Evolutionary conservation across 306 rosid species (phyloP), one percentile per base, ranked within the genome.

Genomic region (Crotalaria pallida): DNA sequence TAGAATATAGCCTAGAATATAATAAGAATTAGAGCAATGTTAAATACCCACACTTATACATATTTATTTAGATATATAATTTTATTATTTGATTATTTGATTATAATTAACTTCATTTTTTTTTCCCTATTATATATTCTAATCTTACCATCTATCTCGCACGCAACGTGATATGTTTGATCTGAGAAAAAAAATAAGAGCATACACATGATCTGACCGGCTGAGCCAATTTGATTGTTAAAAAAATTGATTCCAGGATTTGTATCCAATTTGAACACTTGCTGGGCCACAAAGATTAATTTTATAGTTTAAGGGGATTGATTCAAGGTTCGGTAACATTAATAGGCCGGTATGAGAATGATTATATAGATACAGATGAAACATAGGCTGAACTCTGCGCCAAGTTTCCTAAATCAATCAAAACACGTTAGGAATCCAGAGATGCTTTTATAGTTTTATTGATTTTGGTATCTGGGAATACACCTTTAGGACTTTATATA

Each of bases 371-470:
- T 47, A 41, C 41, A 8, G 44, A 43, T 33, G 5, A 15, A 36
- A 38, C 10, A 23, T 48, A 33, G 65, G 13, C 49, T 71, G 50
- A 47, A 55, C 70, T 59, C 19, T 38, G 58, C 49, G 51, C 22
- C 53, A 48, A 63, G 67, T 58, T 56, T 33, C 27, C 12, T 17
- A 50, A 29, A 69, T 52, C 62, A 40, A 56, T 53, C 55, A 40
- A 29, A 29, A 10, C 65, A 80, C 73, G 74, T 57, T 50, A 50
- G 48, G 81, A 43, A 80, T 76, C 59, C 0, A 40, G 34, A 33
- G 4, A 44, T 33, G 55, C 67, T 23, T 64, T 71, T 5, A 0
- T 34, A 27, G 12, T 23, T 64, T 71, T 5, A 0, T 34, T 38
- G 12, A 11, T 10, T 27, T 74, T 65, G n/a, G 10, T 21, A 50